Evolutionary conservation across 768 basidiomycete species (phyloP).

Genomic region (Naganishia onofrii): DNA sequence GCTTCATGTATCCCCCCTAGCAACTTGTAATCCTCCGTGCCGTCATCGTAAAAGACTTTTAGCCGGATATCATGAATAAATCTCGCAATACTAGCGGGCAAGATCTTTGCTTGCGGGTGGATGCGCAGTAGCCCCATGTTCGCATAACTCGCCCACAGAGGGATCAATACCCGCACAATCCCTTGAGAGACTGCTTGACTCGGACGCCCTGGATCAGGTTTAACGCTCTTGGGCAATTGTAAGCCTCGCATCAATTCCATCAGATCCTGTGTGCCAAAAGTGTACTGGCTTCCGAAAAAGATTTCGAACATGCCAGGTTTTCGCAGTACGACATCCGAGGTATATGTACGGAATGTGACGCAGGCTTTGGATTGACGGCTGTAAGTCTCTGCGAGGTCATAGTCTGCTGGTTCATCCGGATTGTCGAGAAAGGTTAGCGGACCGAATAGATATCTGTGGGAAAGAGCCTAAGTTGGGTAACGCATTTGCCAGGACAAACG

Average conservation of each 20-base stretch:
- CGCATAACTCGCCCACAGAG: background rate
- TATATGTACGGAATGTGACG: background rate
- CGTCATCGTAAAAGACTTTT: background rate
- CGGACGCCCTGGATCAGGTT: too few species aligned
- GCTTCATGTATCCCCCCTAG: background rate
- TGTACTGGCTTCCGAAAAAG: slow-evolving; percentile 1
- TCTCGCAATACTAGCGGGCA: background rate
- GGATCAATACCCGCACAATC: background rate
- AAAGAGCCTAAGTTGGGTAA: background rate
- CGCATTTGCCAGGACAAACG: background rate
- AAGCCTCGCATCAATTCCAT: background rate
- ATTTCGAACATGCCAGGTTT: background rate
- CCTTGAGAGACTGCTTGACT: too few species aligned
- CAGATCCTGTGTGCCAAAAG: background rate
- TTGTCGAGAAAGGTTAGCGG: background rate
- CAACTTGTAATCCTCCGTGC: background rate
- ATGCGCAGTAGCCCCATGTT: background rate
- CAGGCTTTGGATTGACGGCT: slow-evolving; percentile 1
- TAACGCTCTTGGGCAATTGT: background rate
- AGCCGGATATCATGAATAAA: background rate
- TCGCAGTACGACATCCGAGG: background rate
- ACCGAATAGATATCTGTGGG: background rate
- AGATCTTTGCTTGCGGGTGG: background rate
- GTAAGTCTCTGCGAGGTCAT: background rate
- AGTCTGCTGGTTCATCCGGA: slow-evolving; percentile 1